These are phyloP conservation scores for Rhododendron molle DNA, from an alignment of 148 eudicot species.

Conservation along the genomic window DNA sequence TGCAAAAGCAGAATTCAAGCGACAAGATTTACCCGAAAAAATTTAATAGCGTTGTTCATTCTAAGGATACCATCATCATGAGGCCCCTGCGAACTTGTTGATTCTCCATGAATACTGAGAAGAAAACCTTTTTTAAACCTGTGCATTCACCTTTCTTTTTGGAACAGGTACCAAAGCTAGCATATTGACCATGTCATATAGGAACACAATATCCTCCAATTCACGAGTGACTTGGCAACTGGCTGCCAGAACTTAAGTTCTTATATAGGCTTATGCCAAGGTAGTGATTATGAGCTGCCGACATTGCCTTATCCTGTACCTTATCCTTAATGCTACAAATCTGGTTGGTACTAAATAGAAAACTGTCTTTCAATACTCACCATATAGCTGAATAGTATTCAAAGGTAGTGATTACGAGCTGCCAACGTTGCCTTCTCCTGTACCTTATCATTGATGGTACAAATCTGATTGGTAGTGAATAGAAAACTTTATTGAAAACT, in stretches of 20 bases:
- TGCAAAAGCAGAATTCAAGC: background rate
- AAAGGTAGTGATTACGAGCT: background rate
- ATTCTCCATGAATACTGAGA: background rate
- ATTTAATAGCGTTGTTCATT: background rate
- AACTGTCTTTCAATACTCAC: background rate
- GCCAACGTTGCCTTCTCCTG: background rate
- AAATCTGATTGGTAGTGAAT: background rate
- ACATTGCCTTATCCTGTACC: background rate
- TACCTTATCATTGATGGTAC: background rate
- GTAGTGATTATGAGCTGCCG: background rate
- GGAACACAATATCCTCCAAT: background rate
- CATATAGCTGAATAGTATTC: background rate
- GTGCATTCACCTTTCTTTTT: background rate
- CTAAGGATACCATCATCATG: background rate
- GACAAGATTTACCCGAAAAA: background rate
- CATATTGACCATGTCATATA: background rate
- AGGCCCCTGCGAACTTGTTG: background rate
- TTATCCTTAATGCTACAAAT: background rate
- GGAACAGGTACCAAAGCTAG: background rate
- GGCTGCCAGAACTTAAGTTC: background rate
- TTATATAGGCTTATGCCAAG: background rate
- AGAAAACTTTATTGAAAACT: background rate
- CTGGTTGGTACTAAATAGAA: background rate
- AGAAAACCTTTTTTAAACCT: background rate
- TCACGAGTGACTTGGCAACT: background rate